Conservation (phyloP, 2,329 filamentous ascomycete genomes). For the Nemania abortiva region DNA sequence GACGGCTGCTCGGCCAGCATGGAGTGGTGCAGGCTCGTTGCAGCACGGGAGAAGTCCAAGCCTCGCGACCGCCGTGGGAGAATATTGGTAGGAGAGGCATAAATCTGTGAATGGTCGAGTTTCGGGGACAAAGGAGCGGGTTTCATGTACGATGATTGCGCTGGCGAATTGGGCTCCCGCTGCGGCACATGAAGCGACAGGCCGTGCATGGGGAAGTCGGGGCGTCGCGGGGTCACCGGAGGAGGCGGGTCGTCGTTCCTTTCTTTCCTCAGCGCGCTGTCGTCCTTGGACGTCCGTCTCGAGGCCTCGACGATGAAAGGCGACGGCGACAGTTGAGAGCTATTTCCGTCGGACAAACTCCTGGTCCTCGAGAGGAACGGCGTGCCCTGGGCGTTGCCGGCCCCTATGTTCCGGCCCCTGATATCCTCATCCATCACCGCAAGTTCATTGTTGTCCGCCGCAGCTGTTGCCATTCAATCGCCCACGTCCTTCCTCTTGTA, state of each 20-base stretch:
- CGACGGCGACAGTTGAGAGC: constrained; percentile 69
- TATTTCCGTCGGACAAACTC: constrained; percentile 74
- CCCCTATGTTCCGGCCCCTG: constrained; percentile 29
- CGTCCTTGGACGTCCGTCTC: constrained; percentile 73
- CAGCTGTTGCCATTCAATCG: constrained; percentile 42
- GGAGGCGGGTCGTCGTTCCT: constrained; percentile 49
- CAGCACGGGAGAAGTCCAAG: constrained; percentile 91
- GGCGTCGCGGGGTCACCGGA: constrained; percentile 80
- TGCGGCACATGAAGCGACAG: constrained; percentile 78
- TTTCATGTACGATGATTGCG: constrained; percentile 60
- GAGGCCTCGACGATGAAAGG: constrained; percentile 68
- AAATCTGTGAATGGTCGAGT: constrained; percentile 84
- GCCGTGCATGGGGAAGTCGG: constrained; percentile 71
- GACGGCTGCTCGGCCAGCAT: constrained; percentile 89
- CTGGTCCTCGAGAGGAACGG: constrained; percentile 65
- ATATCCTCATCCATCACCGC: constrained; percentile 50
- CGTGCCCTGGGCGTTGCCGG: constrained; percentile 47
- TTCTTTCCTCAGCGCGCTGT: constrained; percentile 64
- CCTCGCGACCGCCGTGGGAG: constrained; percentile 90
- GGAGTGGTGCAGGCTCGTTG: constrained; percentile 94
- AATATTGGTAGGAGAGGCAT: constrained; percentile 88
- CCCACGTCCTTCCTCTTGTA: neutral
- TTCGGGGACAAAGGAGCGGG: constrained; percentile 84
- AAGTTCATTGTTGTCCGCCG: constrained; percentile 44
- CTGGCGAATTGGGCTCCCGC: constrained; percentile 55